Evolutionary conservation across 83 land plant species (phyloP), one percentile per base, ranked within the genome.

Genomic region (Larix sibirica): DNA sequence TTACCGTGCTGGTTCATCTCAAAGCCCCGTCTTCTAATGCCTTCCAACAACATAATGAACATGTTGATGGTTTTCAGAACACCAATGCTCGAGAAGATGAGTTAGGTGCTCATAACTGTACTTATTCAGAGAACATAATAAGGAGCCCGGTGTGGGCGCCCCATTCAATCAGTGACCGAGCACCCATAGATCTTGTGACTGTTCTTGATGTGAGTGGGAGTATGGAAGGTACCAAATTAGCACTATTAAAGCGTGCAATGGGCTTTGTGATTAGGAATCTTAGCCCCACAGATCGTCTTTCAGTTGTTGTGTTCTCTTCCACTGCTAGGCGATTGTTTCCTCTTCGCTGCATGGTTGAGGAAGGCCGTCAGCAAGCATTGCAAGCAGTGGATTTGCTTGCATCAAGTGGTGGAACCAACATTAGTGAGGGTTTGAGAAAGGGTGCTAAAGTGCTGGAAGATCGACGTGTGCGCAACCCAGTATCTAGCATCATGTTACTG

Each of bases 201-300:
- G 90, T 89, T 40, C 84, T 87, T 70, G 91, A 87, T 80, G 84
- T 89, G 73, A 87, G 89, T 84, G 90, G 86, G 31, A 89, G 89
- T 65, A 87, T 87, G 90, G 80, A 86, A 63, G 99, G 96, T 12
- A 89, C 92, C 17, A 96, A 97, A 79, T 84, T 97, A 18, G 77
- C 89, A 62, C 94, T 93, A 6, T 88, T 97, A 65, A 97, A 95
- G 94, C 95, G 90, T 59, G 89, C 96, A 6, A 93, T 97, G 98
- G 94, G 90, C 33, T 85, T 97, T 77, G 95, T 91, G 58, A 92
- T 95, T 62, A 87, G 80, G 87, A 93, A 96, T 21, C 89, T 97
- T 20, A 86, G 98, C 58, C 79, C 99, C 4, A 82, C 92, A 18
- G 99, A 97, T 81, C 95, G 99, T 24, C 86, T 97, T 67, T 90